A percentile compares a stretch with the other conserved stretches of the same genome.
These are phyloP conservation scores for Boletus subparvulus DNA, from an alignment of 768 basidiomycete species.

Conservation along the genomic window DNA sequence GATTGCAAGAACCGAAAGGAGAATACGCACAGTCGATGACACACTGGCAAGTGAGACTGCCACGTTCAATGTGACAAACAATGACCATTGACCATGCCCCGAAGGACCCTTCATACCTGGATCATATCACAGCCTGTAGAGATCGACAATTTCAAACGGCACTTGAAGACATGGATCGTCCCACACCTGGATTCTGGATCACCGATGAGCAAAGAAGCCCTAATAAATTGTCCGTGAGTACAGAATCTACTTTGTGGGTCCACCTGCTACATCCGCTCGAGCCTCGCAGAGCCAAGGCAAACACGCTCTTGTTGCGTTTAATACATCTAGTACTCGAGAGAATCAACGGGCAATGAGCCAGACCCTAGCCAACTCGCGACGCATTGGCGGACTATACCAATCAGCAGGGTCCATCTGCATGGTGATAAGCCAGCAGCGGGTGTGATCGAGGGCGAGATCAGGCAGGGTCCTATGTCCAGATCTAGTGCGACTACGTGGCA, in stretches of 20 bases:
- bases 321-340: slow-evolving; percentile 4
- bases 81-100: slow-evolving; percentile 2
- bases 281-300: slow-evolving; percentile 11
- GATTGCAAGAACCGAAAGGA: slow-evolving; percentile 20
- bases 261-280: slow-evolving; percentile 9
- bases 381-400: background rate
- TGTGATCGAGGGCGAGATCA: background rate
- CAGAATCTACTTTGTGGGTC: slow-evolving; percentile 7
- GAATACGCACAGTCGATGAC: slow-evolving; percentile 26
- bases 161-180: slow-evolving; percentile 3
- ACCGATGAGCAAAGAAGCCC: background rate
- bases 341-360: slow-evolving; percentile 7
- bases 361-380: slow-evolving; percentile 19
- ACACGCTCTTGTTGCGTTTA: slow-evolving; percentile 21
- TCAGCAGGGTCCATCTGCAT: background rate
- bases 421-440: slow-evolving; percentile 8
- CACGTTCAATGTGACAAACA: background rate
- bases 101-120: background rate
- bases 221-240: background rate
- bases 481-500: background rate
- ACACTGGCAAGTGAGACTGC: slow-evolving; percentile 4
- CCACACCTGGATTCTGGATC: slow-evolving; percentile 3
- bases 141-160: slow-evolving; percentile 23
- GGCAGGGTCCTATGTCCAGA: slow-evolving; percentile 3
- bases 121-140: slow-evolving; percentile 8